These are phyloP conservation scores for Talaromyces piceae DNA, from an alignment of 2,329 filamentous ascomycete species.

Conservation along the genomic window DNA sequence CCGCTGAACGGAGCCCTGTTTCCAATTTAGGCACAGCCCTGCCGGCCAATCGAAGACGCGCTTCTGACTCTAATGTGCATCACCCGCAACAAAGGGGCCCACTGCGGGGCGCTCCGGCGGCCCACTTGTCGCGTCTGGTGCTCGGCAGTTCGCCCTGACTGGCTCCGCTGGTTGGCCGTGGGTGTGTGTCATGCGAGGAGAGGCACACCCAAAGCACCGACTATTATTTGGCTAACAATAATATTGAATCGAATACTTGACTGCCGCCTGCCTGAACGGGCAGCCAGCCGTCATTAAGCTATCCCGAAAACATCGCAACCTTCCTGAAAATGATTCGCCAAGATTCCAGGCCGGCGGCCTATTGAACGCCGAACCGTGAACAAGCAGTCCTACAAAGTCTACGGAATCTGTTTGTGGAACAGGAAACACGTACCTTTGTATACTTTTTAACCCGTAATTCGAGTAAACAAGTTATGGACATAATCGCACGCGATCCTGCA, in stretches of 20 bases:
- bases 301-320: not conserved
- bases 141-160: not conserved
- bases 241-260: no score
- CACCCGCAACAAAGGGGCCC: slow-evolving; percentile 6
- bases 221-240: no score
- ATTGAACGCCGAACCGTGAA: not conserved
- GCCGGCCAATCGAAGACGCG: slow-evolving; percentile 7
- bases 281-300: no score
- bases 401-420: no score
- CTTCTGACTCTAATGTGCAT: not conserved
- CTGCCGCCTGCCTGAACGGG: not conserved
- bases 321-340: no score
- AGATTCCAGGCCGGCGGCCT: not conserved
- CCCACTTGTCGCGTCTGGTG: not conserved
- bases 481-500: not conserved
- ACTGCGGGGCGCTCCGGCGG: not conserved
- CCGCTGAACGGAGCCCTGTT: not conserved
- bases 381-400: no score
- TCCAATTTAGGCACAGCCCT: slow-evolving; percentile 8
- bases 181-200: not conserved
- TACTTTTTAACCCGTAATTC: no score
- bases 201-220: not conserved
- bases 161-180: not conserved
- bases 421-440: no score
- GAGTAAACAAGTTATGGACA: not conserved